Percentiles rank a stretch among this genome's conserved stretches.
Evolutionary conservation across 208 protist genomes (phyloP).

Genomic region (Crithidia thermophila): DNA sequence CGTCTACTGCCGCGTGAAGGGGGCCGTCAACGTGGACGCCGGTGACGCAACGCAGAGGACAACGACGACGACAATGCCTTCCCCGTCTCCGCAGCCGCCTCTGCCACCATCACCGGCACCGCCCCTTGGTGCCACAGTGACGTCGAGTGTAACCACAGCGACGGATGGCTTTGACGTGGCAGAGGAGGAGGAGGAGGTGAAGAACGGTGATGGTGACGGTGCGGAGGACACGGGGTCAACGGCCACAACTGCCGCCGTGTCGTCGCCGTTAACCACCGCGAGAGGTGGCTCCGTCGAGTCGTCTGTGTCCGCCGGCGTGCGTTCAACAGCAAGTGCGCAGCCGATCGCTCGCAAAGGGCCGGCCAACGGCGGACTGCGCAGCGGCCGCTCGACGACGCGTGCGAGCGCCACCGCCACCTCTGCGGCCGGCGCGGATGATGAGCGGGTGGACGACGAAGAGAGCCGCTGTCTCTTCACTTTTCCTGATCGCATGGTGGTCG

Average conservation of each 20-base stretch:
- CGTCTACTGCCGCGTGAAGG: constrained; percentile 92
- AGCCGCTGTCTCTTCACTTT: constrained; percentile 16
- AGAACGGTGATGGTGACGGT: too few species aligned
- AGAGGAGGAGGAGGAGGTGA: too few species aligned
- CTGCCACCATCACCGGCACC: too few species aligned
- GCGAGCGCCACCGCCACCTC: constrained; percentile 3
- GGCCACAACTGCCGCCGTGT: too few species aligned
- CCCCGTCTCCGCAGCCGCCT: too few species aligned
- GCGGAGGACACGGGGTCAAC: too few species aligned
- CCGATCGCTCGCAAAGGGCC: background rate
- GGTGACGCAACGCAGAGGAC: too few species aligned
- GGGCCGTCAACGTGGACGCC: constrained; percentile 7
- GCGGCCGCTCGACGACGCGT: constrained; percentile 19
- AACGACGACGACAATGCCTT: too few species aligned
- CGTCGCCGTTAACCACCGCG: background rate
- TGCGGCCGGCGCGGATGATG: background rate
- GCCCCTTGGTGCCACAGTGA: too few species aligned
- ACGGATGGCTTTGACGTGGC: too few species aligned
- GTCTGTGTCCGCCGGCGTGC: constrained; percentile 16
- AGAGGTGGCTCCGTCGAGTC: constrained; percentile 20
- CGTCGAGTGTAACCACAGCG: too few species aligned
- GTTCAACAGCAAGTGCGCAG: background rate
- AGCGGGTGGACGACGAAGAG: background rate
- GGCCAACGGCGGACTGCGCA: constrained; percentile 3
- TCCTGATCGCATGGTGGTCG: constrained; percentile 10